Evolutionary conservation across 371 early-diverging fungal species (phyloP).

Genomic region (Enteropsectra breve): DNA sequence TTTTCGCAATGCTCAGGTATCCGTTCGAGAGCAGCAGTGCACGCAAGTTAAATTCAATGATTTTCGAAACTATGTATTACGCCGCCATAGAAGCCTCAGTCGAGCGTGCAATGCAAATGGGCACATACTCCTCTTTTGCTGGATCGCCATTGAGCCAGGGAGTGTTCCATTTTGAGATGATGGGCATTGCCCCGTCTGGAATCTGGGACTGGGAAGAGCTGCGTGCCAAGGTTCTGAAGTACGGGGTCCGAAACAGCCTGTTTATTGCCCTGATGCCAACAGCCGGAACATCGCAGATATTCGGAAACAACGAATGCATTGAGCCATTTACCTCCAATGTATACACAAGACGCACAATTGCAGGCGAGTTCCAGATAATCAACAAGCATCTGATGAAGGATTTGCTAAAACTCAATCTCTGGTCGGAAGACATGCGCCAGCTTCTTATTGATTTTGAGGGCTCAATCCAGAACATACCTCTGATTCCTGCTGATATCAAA

Average conservation of each 20-base stretch:
- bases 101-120: slow-evolving; percentile 73
- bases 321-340: slow-evolving; percentile 96
- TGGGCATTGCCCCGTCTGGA: slow-evolving; percentile 65
- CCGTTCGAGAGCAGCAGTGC: slow-evolving; percentile 91
- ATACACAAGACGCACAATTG: slow-evolving; percentile 87
- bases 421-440: slow-evolving; percentile 89
- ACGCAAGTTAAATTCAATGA: slow-evolving; percentile 70
- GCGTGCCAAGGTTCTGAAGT: slow-evolving; percentile 69
- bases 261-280: slow-evolving; percentile 97
- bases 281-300: slow-evolving; percentile 91
- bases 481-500: slow-evolving; percentile 81
- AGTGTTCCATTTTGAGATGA: slow-evolving; percentile 80
- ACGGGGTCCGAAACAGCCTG: slow-evolving; percentile 93
- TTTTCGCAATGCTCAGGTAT: slow-evolving; percentile 80
- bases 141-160: slow-evolving; percentile 85
- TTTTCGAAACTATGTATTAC: slow-evolving; percentile 93
- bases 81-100: slow-evolving; percentile 84
- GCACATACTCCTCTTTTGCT: slow-evolving; percentile 75
- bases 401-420: slow-evolving; percentile 75
- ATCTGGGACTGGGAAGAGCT: slow-evolving; percentile 81
- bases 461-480: slow-evolving; percentile 71
- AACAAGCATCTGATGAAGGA: slow-evolving; percentile 88
- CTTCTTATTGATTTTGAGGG: slow-evolving; percentile 84
- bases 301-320: slow-evolving; percentile 95
- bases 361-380: slow-evolving; percentile 98